A percentile compares a stretch with the other conserved stretches of the same genome.
Evolutionary conservation across 2,329 filamentous ascomycete genomes (phyloP).

Genomic region (Periconia sp.): DNA sequence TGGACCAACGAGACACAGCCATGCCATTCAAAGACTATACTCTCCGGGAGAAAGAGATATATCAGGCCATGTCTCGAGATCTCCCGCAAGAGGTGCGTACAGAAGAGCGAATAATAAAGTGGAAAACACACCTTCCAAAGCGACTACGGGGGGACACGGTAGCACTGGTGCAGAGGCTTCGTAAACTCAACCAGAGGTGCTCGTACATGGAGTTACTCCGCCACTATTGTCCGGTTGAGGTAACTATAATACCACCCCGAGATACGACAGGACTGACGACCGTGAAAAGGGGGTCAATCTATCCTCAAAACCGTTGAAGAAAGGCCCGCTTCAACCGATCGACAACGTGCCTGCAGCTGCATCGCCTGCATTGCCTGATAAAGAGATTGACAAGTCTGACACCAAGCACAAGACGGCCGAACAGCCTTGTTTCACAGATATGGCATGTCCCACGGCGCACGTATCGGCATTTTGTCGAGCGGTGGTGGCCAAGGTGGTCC

Average conservation of each 20-base stretch:
- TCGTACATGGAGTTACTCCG: slow-evolving; percentile 79
- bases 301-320: slow-evolving; percentile 35
- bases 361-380: slow-evolving; percentile 10
- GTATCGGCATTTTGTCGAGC: slow-evolving; percentile 90
- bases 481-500: slow-evolving; percentile 74
- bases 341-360: slow-evolving; percentile 9
- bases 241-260: slow-evolving; percentile 6
- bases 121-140: slow-evolving; percentile 60
- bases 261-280: slow-evolving; percentile 17
- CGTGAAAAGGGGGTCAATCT: slow-evolving; percentile 26
- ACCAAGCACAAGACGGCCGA: slow-evolving; percentile 18
- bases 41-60: slow-evolving; percentile 81
- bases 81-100: slow-evolving; percentile 22
- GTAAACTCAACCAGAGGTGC: slow-evolving; percentile 74
- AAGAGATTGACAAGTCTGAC: slow-evolving; percentile 3
- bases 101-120: slow-evolving; percentile 32
- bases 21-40: slow-evolving; percentile 86
- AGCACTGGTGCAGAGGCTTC: slow-evolving; percentile 70
- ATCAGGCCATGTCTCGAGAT: slow-evolving; percentile 30
- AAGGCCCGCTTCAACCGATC: slow-evolving; percentile 25
- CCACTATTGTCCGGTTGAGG: slow-evolving; percentile 75
- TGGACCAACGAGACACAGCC: slow-evolving; percentile 69
- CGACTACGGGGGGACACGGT: slow-evolving; percentile 69
- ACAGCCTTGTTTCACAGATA: slow-evolving; percentile 60
- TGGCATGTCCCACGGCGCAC: slow-evolving; percentile 69